Evolutionary conservation across 192 early-diverging fungal species (phyloP).

Genomic region (Geosiphon pyriformis): DNA sequence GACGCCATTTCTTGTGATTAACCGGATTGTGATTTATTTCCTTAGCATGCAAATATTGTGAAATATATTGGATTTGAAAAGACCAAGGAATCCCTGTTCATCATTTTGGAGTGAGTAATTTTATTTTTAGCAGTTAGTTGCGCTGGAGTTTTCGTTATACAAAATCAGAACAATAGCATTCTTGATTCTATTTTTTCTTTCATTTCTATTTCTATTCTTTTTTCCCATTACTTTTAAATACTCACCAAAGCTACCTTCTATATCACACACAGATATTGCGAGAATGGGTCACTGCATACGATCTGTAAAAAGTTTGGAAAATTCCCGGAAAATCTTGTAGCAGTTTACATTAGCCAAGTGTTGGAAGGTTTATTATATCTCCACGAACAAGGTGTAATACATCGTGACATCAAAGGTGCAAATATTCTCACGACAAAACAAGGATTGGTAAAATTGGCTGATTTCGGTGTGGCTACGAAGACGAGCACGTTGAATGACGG

Average conservation of each 20-base stretch:
- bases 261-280: slow-evolving; percentile 49
- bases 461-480: slow-evolving; percentile 71
- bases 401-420: slow-evolving; percentile 89
- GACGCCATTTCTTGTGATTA: too few species aligned
- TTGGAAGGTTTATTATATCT: slow-evolving; percentile 83
- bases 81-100: slow-evolving; percentile 64
- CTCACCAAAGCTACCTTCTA: too few species aligned
- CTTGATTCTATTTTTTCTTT: neutral
- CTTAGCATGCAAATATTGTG: slow-evolving; percentile 59
- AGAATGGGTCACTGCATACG: slow-evolving; percentile 67
- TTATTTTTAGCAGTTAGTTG: too few species aligned
- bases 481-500: slow-evolving; percentile 40
- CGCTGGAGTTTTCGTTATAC: too few species aligned
- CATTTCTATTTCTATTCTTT: neutral
- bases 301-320: slow-evolving; percentile 68
- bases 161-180: too few species aligned
- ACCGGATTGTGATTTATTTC: too few species aligned
- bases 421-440: slow-evolving; percentile 69
- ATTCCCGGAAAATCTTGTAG: slow-evolving; percentile 65
- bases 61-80: slow-evolving; percentile 73
- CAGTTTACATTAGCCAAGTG: slow-evolving; percentile 76
- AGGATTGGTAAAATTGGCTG: slow-evolving; percentile 68
- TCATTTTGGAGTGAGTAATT: slow-evolving; percentile 77
- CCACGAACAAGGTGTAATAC: slow-evolving; percentile 79
- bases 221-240: too few species aligned